phyloP scores from a whole-genome alignment of 805 yeast species.

The Isabelozyma pseudorhagii region DNA sequence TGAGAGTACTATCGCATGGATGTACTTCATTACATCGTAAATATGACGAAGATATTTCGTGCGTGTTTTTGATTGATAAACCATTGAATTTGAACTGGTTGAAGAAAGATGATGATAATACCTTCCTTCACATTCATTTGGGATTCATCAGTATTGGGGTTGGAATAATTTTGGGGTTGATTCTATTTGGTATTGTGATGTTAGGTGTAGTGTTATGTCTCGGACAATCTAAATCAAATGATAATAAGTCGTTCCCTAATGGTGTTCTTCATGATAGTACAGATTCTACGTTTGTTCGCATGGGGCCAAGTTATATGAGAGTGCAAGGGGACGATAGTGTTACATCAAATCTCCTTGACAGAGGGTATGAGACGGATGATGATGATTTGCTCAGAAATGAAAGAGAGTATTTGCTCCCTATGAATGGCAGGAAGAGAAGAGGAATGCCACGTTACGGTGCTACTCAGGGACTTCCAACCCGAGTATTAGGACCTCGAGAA shows the following conservation, averaged over 20 bases:
- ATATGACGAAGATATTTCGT: conserved; percentile 28
- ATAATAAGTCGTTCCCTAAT: conserved; percentile 1
- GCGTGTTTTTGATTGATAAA: conserved; percentile 63
- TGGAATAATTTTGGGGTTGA: conserved; percentile 62
- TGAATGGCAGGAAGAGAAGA: conserved; percentile 5
- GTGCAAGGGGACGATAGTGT: conserved; percentile 29
- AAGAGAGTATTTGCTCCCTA: conserved; percentile 27
- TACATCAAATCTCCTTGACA: conserved; percentile 17
- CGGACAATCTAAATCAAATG: conserved; percentile 6
- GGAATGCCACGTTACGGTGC: neutral
- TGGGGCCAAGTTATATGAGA: conserved; percentile 34
- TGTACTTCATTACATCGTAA: conserved; percentile 39
- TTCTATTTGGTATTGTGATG: conserved; percentile 29
- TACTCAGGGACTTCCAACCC: neutral
- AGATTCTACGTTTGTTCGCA: conserved; percentile 4
- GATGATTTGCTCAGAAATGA: conserved; percentile 29
- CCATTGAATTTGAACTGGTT: conserved; percentile 70
- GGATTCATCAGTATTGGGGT: conserved; percentile 67
- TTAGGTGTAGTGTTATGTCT: conserved; percentile 16
- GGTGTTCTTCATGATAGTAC: neutral
- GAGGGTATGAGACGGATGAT: conserved; percentile 44
- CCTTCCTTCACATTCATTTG: conserved; percentile 52
- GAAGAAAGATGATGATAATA: conserved; percentile 32
- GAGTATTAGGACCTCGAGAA: neutral
- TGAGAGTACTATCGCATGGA: conserved; percentile 59